Conservation (phyloP, 176 grass and related monocot species). For the Oryza punctata region DNA sequence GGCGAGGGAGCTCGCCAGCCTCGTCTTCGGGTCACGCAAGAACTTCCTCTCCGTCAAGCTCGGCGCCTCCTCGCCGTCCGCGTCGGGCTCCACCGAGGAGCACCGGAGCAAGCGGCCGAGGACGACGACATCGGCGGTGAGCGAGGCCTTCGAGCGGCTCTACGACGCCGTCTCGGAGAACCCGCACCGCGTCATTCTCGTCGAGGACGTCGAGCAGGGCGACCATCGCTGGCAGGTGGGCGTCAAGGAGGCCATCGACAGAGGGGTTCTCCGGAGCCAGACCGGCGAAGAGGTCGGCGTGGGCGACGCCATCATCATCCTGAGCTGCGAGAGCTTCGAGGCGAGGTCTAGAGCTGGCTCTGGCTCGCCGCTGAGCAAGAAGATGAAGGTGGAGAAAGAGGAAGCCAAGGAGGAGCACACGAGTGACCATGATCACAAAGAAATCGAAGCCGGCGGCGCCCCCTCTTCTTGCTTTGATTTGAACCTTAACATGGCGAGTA, state of each 20-base stretch:
- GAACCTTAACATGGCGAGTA: conserved; percentile 57
- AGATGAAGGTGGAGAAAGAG: conserved; percentile 33
- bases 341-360: conserved; percentile 57
- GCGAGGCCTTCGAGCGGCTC: conserved; percentile 50
- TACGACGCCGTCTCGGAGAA: conserved; percentile 61
- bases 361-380: conserved; percentile 50
- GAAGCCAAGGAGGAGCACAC: conserved; percentile 34
- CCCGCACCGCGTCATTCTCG: conserved; percentile 64
- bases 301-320: conserved; percentile 76
- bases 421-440: conserved; percentile 23
- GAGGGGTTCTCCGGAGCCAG: conserved; percentile 45
- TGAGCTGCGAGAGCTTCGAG: conserved; percentile 67
- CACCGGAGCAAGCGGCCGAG: conserved; percentile 57
- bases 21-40: conserved; percentile 73
- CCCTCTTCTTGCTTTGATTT: conserved; percentile 73
- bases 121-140: conserved; percentile 22
- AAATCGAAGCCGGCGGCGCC: neutral
- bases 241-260: conserved; percentile 78
- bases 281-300: conserved; percentile 53
- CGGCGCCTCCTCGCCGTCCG: conserved; percentile 21
- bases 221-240: conserved; percentile 39
- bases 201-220: conserved; percentile 71
- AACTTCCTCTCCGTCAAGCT: conserved; percentile 49
- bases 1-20: conserved; percentile 68
- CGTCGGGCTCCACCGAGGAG: conserved; percentile 44